Evolutionary conservation across 129 eudicot species (phyloP).

Genomic region (Solidago caesia): DNA sequence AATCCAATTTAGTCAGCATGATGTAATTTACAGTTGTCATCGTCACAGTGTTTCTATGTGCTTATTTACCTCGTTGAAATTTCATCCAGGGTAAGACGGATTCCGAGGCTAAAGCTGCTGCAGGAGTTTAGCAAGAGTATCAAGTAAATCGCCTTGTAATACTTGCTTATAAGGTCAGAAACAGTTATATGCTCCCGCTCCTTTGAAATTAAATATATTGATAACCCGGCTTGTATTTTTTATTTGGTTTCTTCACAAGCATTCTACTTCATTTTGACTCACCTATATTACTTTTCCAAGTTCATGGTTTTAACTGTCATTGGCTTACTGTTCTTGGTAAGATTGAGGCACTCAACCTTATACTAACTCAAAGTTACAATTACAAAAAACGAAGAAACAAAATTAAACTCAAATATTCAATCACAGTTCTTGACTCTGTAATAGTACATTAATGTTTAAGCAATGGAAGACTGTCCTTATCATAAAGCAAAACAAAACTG

Average conservation of each 20-base stretch:
- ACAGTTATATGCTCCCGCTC: conserved; percentile 1
- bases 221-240: neutral
- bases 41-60: neutral
- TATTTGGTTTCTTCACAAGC: neutral
- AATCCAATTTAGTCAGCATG: neutral
- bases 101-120: conserved; percentile 68
- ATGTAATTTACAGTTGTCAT: neutral
- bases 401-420: no score
- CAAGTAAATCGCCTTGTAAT: conserved; percentile 13
- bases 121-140: conserved; percentile 53
- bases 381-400: neutral
- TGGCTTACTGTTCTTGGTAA: neutral
- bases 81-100: conserved; percentile 65
- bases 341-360: no score
- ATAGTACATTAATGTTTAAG: neutral
- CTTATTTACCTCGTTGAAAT: conserved; percentile 12
- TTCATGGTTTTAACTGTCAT: neutral
- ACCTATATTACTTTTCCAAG: neutral
- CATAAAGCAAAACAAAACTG: neutral
- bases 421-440: neutral
- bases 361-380: no score
- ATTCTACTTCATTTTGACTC: conserved; percentile 11
- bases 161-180: conserved; percentile 36
- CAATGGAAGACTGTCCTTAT: neutral
- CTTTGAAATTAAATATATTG: conserved; percentile 9